These are phyloP conservation scores for Salvia miltiorrhiza DNA, from an alignment of 257 asterid species.

Conservation along the genomic window DNA sequence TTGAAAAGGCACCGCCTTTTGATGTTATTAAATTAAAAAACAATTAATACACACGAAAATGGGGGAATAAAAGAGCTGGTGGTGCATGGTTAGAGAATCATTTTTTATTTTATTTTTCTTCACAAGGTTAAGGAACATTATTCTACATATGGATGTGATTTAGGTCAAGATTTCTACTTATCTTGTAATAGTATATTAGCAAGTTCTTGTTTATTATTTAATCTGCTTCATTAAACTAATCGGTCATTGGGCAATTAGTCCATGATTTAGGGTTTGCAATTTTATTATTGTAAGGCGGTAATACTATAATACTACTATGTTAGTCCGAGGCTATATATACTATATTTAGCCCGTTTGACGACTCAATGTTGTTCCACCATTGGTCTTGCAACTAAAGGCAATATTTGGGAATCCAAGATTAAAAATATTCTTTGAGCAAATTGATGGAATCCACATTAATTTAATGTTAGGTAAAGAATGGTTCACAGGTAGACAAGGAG, in stretches of 20 bases:
- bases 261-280: constrained; percentile 5
- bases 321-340: too few species aligned
- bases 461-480: constrained; percentile 8
- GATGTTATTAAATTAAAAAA: neutral
- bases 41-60: neutral
- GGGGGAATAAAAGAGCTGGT: neutral
- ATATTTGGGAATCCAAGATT: constrained; percentile 27
- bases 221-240: constrained; percentile 22
- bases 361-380: constrained; percentile 8
- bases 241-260: constrained; percentile 17
- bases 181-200: constrained; percentile 17
- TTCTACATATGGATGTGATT: neutral
- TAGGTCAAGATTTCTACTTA: constrained; percentile 26
- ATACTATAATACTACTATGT: too few species aligned
- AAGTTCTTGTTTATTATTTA: constrained; percentile 17
- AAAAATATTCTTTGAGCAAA: constrained; percentile 5
- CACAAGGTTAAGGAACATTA: constrained; percentile 16
- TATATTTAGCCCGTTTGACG: too few species aligned
- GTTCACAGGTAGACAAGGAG: constrained; percentile 16
- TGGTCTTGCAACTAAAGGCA: constrained; percentile 22
- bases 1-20: neutral
- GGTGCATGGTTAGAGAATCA: constrained; percentile 10
- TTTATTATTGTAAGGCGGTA: too few species aligned
- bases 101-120: neutral
- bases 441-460: constrained; percentile 25